Conservation (phyloP, 1,284 basidiomycete genomes). For the Papiliotrema fonsecae region DNA sequence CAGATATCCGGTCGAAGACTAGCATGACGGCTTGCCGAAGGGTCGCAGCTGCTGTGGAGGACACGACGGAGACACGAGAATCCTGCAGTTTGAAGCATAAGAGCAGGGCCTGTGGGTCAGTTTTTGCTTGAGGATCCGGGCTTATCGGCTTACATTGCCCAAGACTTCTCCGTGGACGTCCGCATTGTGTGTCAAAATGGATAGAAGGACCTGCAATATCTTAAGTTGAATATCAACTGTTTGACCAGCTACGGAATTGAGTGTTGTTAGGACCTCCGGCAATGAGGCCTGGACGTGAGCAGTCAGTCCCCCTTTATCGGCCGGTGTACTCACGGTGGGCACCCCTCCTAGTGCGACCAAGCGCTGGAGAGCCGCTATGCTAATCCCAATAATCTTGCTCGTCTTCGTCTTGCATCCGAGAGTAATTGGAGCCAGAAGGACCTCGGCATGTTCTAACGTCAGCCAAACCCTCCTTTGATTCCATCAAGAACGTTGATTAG, state of each 20-base stretch:
- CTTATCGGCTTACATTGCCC: constrained; percentile 56
- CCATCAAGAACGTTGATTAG: too few species aligned
- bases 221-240: constrained; percentile 92
- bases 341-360: constrained; percentile 82
- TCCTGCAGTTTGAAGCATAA: constrained; percentile 94
- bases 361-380: constrained; percentile 83
- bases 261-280: constrained; percentile 70
- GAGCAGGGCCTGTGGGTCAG: constrained; percentile 63
- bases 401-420: constrained; percentile 92
- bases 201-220: constrained; percentile 82
- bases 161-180: constrained; percentile 72
- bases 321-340: constrained; percentile 50
- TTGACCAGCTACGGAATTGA: constrained; percentile 80
- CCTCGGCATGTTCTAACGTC: constrained; percentile 62
- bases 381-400: constrained; percentile 88
- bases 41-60: constrained; percentile 93
- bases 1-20: constrained; percentile 82
- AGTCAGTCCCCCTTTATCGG: background rate
- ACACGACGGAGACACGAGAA: constrained; percentile 90
- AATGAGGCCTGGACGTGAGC: constrained; percentile 59
- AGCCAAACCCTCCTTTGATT: too few species aligned
- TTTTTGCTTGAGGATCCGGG: background rate
- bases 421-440: constrained; percentile 80
- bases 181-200: constrained; percentile 79
- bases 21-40: constrained; percentile 96